Percentiles rank a stretch among this genome's conserved stretches.
These are phyloP conservation scores for Yarrowia keelungensis DNA, from an alignment of 805 yeast species.

Conservation along the genomic window DNA sequence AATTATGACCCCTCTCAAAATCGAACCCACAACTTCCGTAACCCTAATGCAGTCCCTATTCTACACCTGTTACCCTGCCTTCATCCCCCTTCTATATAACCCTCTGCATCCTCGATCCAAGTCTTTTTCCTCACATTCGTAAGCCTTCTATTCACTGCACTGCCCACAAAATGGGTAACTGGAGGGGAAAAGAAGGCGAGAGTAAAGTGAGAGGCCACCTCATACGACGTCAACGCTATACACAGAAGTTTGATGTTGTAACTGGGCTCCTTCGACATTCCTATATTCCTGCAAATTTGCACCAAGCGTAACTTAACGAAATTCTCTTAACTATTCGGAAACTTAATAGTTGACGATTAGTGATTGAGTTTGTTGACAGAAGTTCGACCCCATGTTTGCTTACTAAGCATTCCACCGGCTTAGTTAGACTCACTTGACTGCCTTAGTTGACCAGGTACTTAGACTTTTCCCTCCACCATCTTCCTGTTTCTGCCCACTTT, in stretches of 20 bases:
- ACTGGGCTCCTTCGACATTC: constrained; percentile 39
- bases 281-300: background rate
- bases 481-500: no score
- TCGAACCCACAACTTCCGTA: background rate
- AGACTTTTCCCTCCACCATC: no score
- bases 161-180: constrained; percentile 28
- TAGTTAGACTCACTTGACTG: no score
- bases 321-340: no score
- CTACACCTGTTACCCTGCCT: constrained; percentile 29
- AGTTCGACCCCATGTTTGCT: no score
- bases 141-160: constrained; percentile 40
- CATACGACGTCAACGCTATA: constrained; percentile 30
- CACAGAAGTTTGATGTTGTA: constrained; percentile 30
- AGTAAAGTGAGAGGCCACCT: constrained; percentile 39
- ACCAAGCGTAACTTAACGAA: no score
- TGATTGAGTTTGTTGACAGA: no score
- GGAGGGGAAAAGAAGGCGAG: constrained; percentile 40
- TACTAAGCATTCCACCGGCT: no score
- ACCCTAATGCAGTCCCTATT: constrained; percentile 27
- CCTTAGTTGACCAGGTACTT: no score
- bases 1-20: background rate
- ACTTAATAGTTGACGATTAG: no score
- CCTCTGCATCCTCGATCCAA: background rate
- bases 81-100: background rate
- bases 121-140: constrained; percentile 21